phyloP scores from a whole-genome alignment of 1,139 yeast species.

The Sugiyamaella neomexicana region DNA sequence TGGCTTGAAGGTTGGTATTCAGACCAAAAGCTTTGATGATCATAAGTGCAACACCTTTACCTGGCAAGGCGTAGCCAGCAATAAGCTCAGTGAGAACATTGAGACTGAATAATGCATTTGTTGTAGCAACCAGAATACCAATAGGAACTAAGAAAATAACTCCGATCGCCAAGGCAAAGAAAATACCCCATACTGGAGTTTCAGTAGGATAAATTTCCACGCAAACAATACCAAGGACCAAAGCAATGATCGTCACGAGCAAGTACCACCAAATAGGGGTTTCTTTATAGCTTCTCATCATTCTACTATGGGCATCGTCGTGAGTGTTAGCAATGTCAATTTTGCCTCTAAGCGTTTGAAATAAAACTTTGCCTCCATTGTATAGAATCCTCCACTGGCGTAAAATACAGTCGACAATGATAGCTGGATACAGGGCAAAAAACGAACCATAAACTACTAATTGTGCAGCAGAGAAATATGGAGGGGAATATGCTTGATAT shows the following conservation, averaged over 20 bases:
- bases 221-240: slow-evolving; percentile 46
- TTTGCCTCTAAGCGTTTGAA: background rate
- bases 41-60: slow-evolving; percentile 59
- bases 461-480: slow-evolving; percentile 43
- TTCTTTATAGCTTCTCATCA: slow-evolving; percentile 50
- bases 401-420: slow-evolving; percentile 28
- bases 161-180: slow-evolving; percentile 56
- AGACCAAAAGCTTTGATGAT: slow-evolving; percentile 55
- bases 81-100: slow-evolving; percentile 56
- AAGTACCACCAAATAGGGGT: slow-evolving; percentile 61
- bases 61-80: slow-evolving; percentile 62
- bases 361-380: slow-evolving; percentile 12
- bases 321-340: slow-evolving; percentile 1
- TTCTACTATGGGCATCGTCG: slow-evolving; percentile 49
- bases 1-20: slow-evolving; percentile 56
- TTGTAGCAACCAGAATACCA: slow-evolving; percentile 49
- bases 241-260: slow-evolving; percentile 45
- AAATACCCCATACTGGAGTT: slow-evolving; percentile 55
- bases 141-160: slow-evolving; percentile 54
- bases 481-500: slow-evolving; percentile 45
- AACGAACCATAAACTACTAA: slow-evolving; percentile 37
- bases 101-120: slow-evolving; percentile 55
- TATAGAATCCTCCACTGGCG: slow-evolving; percentile 26
- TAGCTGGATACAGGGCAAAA: slow-evolving; percentile 32
- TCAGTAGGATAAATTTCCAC: slow-evolving; percentile 49